A percentile compares a stretch with the other conserved stretches of the same genome.
These are phyloP conservation scores for Lachnellula subtilissima DNA, from an alignment of 2,329 filamentous ascomycete genomes.

Conservation along the genomic window DNA sequence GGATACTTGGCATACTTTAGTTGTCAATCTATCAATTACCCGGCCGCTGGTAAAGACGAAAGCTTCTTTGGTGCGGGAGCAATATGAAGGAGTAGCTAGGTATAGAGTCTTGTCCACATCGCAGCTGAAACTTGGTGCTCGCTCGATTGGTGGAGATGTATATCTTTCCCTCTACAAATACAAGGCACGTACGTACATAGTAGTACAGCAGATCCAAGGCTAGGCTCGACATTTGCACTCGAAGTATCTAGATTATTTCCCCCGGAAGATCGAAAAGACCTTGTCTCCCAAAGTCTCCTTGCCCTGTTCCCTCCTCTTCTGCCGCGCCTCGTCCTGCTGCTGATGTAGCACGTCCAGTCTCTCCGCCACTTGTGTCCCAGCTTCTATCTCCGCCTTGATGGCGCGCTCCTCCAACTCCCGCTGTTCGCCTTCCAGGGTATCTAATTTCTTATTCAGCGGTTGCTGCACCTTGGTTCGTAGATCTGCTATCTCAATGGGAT, in stretches of 20 bases:
- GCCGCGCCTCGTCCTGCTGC: constrained; percentile 49
- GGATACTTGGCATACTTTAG: not conserved
- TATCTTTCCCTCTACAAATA: not conserved
- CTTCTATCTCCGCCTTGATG: constrained; percentile 56
- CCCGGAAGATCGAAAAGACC: constrained; percentile 30
- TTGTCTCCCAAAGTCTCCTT: constrained; percentile 40
- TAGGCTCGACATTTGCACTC: not conserved
- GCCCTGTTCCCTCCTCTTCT: constrained; percentile 52
- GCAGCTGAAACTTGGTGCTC: not conserved
- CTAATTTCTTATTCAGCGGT: constrained; percentile 49
- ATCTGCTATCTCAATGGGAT: constrained; percentile 21
- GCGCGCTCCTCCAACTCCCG: constrained; percentile 59
- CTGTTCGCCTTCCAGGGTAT: constrained; percentile 54
- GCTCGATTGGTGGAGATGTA: constrained; percentile 1
- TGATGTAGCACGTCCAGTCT: constrained; percentile 51
- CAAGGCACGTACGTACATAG: not conserved
- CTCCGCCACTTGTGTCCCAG: constrained; percentile 55
- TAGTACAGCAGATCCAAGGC: not conserved
- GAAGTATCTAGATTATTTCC: constrained; percentile 6
- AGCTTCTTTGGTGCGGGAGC: not conserved
- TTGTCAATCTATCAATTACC: not conserved
- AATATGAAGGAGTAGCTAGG: not conserved
- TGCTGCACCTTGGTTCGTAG: constrained; percentile 46
- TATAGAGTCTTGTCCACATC: not conserved
- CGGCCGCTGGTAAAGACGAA: not conserved